Evolutionary conservation across 2,329 filamentous ascomycete species (phyloP), one percentile per base, ranked within the genome.

Genomic region (Microdochium bolleyi): DNA sequence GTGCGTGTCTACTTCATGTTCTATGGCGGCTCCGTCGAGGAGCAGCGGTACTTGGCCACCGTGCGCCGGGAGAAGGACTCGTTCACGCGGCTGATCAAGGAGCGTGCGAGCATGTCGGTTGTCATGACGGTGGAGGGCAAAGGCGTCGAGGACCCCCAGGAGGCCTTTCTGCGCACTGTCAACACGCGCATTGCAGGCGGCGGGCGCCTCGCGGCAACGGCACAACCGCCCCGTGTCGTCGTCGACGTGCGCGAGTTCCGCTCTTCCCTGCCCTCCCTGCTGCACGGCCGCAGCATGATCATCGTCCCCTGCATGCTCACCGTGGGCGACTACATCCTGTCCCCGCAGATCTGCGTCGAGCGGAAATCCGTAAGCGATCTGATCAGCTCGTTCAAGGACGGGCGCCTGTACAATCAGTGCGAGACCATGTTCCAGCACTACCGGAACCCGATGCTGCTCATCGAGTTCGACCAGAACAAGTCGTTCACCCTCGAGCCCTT

Each of bases 381-480:
- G 48, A 92, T 97, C 69, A 85, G 85, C 53, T 96, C 91, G 1
- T 91, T 99, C 72, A 86, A 87, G 60, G 92, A 96, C 66, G 94
- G 94, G 13, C 86, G 94, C 2, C 79, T 99, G 14, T 99, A 90
- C 73, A 89, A 83, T 61, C 94, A 99, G 73, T 87, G 88, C 41
- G 92, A 97, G 70, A 85, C 88, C 49, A 97, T 99, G 92, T 87
- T 95, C 54, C 84, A 89, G 66, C 85, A 97, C 72, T 99, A 99
- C 80, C 87, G 87, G 64, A 84, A 72, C 58, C 87, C 91, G 0
- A 89, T 97, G 82, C 83, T 99, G 7, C 82, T 99, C 48, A 97
- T 99, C 64, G 94, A 99, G 69, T 99, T 99, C 67, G 92, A 96
- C 67, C 88, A 95, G 66, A 92, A 95, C 73, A 96, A 95, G 68